Conservation (phyloP, 176 grass and related monocot species). For the Bromus sterilis region DNA sequence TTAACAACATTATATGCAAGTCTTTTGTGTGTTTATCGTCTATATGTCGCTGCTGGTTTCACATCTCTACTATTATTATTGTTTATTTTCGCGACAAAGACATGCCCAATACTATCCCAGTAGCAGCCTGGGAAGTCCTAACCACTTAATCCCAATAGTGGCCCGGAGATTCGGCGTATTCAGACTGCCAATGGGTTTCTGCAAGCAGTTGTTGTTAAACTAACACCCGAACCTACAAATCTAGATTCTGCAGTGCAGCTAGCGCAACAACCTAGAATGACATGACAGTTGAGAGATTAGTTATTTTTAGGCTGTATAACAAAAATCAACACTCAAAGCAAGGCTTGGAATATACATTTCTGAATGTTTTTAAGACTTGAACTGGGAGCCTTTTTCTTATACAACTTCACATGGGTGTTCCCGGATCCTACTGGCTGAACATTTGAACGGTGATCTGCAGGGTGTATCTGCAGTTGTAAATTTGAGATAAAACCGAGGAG, state of each 20-base stretch:
- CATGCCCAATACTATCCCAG: not conserved
- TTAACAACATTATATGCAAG: not conserved
- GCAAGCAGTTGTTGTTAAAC: not conserved
- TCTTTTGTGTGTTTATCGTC: not conserved
- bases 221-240: not conserved
- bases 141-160: not conserved
- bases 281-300: not conserved
- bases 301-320: not conserved
- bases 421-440: not conserved
- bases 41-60: not conserved
- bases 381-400: not conserved
- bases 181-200: not conserved
- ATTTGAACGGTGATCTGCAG: not conserved
- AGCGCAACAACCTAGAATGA: not conserved
- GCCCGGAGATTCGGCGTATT: not conserved
- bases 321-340: not conserved
- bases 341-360: not conserved
- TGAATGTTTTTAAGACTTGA: not conserved
- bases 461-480: not conserved
- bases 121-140: not conserved
- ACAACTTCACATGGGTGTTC: not conserved
- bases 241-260: not conserved
- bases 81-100: not conserved
- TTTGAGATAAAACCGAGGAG: not conserved
- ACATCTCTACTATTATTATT: not conserved